Evolutionary conservation across 495 filamentous ascomycete species (phyloP).

Genomic region (Trichoderma parareesei): DNA sequence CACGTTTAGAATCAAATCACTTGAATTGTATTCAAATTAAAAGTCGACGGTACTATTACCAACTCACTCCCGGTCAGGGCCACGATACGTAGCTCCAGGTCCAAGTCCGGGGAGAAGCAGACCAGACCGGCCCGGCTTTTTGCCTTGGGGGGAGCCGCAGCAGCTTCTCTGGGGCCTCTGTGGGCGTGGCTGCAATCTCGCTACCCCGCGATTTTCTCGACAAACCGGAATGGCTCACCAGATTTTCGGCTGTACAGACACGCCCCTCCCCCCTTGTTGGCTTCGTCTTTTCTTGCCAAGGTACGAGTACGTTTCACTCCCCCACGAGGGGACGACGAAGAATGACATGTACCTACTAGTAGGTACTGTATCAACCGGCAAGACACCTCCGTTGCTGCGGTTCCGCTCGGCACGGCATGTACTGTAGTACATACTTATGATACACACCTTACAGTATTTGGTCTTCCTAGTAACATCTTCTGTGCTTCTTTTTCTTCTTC

Average conservation of each 20-base stretch:
- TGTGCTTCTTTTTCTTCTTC: too few species aligned
- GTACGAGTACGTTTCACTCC: neutral
- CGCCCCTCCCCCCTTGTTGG: too few species aligned
- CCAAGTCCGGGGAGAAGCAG: neutral
- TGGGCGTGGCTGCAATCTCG: neutral
- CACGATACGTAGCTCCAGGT: neutral
- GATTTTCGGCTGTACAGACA: too few species aligned
- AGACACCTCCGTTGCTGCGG: neutral
- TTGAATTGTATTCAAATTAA: too few species aligned
- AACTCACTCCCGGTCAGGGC: neutral
- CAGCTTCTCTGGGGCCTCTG: neutral
- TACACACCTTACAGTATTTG: too few species aligned
- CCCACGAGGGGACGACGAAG: neutral
- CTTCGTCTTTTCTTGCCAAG: too few species aligned
- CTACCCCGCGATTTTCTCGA: conserved; percentile 8
- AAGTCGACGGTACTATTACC: too few species aligned
- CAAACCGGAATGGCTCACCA: neutral
- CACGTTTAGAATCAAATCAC: neutral
- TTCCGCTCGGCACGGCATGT: neutral
- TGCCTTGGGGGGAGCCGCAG: neutral
- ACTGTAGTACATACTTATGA: neutral
- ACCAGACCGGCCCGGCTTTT: neutral
- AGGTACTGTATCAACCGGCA: too few species aligned
- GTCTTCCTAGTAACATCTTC: too few species aligned
- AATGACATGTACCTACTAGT: too few species aligned